A percentile compares a stretch with the other conserved stretches of the same genome.
Conservation (phyloP, 441 rosid species). For the Erodium trifolium region DNA sequence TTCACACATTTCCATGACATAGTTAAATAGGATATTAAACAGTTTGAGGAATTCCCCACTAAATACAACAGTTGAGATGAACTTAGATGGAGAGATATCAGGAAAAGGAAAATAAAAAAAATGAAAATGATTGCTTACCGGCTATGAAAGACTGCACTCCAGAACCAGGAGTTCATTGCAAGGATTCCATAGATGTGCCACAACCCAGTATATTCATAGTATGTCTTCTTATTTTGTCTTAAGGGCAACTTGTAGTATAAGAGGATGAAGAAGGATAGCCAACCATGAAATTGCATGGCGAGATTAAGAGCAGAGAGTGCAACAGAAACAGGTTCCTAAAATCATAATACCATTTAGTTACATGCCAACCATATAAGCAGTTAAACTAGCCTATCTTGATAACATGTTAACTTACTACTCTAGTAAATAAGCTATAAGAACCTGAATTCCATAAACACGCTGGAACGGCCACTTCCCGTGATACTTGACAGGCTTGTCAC, state of each 20-base stretch:
- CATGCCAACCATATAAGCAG: neutral
- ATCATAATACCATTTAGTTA: conserved; percentile 7
- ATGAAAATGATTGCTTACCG: conserved; percentile 31
- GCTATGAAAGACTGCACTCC: conserved; percentile 17
- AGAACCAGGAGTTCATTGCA: conserved; percentile 53
- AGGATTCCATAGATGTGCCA: conserved; percentile 45
- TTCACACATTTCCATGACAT: neutral
- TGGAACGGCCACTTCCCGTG: conserved; percentile 56
- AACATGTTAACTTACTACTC: conserved; percentile 2
- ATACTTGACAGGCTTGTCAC: conserved; percentile 49
- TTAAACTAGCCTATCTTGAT: conserved; percentile 6
- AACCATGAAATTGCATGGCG: conserved; percentile 58
- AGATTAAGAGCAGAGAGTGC: conserved; percentile 54
- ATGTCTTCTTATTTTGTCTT: conserved; percentile 41
- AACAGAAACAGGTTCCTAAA: conserved; percentile 55
- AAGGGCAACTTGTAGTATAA: conserved; percentile 49
- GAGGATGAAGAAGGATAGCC: conserved; percentile 60
- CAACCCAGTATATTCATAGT: conserved; percentile 48
- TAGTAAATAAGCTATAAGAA: conserved; percentile 10
- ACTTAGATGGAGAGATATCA: neutral
- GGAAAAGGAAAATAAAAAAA: conserved; percentile 1
- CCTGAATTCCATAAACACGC: conserved; percentile 57
- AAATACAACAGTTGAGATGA: neutral
- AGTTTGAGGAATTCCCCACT: neutral
- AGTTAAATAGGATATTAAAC: neutral